Base-by-base conservation (phyloP, 768 basidiomycete species). In the Boletus rubroflammeus region DNA sequence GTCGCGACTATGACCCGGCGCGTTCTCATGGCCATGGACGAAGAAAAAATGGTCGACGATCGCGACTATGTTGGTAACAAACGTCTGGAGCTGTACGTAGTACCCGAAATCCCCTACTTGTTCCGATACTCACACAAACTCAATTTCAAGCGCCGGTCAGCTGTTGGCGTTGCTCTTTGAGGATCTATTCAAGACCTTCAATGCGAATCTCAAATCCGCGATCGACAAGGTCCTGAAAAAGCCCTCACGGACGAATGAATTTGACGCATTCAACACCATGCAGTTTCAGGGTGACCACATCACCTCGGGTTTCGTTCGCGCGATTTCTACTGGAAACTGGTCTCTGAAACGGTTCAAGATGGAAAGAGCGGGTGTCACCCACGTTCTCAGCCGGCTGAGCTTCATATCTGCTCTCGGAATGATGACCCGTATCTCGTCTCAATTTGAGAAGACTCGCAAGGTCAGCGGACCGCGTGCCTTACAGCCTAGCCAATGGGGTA, bases 61-160 rank as follows among this genome's bases (percentile, higher is more conserved):
- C 81, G 97, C 44, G 97, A 99, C 72, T 99, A 99, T 68, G 97
- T 99, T 54, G 97, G 97, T 45, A 99, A 99, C 73, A 99, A 99
- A 72, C 90, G 97, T 45, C 75, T 99, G 41, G 97, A 99, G 73
- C 81, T 99, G 96, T 97, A 70, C 66, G 89, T 79, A 6, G 41
- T 47, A 34, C 40, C 43, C 52, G 50, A 43, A 53, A 39, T 51
- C 15, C 51, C 35, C 39, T 17, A 13, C 50, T 48, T 47, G 23
- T 51, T 50, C 25, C 36, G 36, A 53, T 46, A 43, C 55, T 62
- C 41, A 63, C 41, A 11, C 38, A 25, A 52, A 54, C 42, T 50
- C 32, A 26, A 92, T 57, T 65, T 10, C 39, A 54, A 98, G 95
- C 50, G 97, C 97, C 44, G 97, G 97, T 35, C 97, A 98, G 67